Evolutionary conservation across 306 rosid species (phyloP).

Genomic region (Cucurbita maxima): DNA sequence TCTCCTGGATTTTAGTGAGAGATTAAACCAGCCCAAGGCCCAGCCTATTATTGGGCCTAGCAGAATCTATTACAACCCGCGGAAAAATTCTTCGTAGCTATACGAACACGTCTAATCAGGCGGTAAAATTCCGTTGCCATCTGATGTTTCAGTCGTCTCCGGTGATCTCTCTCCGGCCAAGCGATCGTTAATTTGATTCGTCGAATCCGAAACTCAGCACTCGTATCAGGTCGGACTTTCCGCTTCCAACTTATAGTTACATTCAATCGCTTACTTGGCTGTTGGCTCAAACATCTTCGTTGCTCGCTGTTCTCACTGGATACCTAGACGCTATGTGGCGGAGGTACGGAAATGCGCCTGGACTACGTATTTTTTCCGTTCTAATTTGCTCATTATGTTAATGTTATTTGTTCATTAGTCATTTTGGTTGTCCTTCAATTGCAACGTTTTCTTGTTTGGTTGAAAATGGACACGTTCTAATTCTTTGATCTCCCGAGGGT

Average conservation of each 20-base stretch:
- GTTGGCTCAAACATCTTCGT: background rate
- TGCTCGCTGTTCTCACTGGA: background rate
- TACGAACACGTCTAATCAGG: background rate
- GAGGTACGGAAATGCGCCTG: constrained; percentile 1
- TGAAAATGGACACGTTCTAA: background rate
- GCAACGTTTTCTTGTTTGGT: background rate
- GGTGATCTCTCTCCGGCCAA: background rate
- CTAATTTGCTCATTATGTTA: background rate
- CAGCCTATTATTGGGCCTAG: background rate
- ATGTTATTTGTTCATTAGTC: background rate
- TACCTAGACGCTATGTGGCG: constrained; percentile 5
- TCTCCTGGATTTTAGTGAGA: background rate
- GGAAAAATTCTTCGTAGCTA: background rate
- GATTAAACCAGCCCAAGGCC: background rate
- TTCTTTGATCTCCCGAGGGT: background rate
- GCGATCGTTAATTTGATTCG: background rate
- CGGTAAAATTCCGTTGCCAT: constrained; percentile 1
- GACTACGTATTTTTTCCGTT: background rate
- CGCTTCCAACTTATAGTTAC: background rate
- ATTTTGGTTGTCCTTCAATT: background rate
- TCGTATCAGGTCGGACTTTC: background rate
- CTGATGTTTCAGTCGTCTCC: background rate
- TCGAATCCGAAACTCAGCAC: background rate
- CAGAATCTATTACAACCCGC: background rate
- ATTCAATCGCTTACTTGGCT: background rate